phyloP scores from a whole-genome alignment of 2,329 filamentous ascomycete genomes.

The Cryoendolithus antarcticus region DNA sequence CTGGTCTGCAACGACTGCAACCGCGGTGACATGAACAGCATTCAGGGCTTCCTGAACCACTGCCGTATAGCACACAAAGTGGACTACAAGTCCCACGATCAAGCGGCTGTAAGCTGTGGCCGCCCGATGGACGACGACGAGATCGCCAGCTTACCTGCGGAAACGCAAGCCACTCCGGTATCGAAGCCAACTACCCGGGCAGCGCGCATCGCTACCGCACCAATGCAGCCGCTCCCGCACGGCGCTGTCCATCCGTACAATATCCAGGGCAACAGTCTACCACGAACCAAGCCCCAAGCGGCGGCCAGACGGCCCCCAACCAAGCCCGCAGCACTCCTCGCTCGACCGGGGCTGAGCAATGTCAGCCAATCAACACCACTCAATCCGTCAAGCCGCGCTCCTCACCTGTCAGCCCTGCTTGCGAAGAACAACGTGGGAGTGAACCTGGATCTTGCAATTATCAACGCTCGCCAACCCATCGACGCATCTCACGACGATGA shows the following conservation, averaged over 20 bases:
- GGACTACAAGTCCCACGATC: conserved; percentile 92
- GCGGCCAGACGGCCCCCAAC: conserved; percentile 8
- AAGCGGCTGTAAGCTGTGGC: conserved; percentile 78
- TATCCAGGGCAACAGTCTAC: conserved; percentile 7
- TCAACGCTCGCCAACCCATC: conserved; percentile 20
- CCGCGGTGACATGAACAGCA: conserved; percentile 85
- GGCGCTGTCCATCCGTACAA: conserved; percentile 21
- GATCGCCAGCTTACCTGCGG: conserved; percentile 18
- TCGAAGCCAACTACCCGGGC: conserved; percentile 3
- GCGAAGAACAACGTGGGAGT: conserved; percentile 31
- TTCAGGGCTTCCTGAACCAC: conserved; percentile 98
- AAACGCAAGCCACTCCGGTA: conserved; percentile 11
- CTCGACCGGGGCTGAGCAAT: conserved; percentile 7
- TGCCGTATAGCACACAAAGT: conserved; percentile 90
- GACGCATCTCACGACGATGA: conserved; percentile 22
- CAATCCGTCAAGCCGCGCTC: conserved; percentile 27
- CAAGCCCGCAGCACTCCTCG: conserved; percentile 3
- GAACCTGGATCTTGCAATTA: conserved; percentile 20
- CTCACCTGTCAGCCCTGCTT: conserved; percentile 29
- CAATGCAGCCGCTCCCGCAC: conserved; percentile 2
- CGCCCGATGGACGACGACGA: conserved; percentile 65
- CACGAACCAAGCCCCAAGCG: not conserved
- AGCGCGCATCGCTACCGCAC: not conserved
- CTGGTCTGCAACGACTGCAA: conserved; percentile 79
- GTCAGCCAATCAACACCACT: conserved; percentile 13